Conservation (phyloP, 768 basidiomycete genomes). For the Gloeopeniophorella convolvens region DNA sequence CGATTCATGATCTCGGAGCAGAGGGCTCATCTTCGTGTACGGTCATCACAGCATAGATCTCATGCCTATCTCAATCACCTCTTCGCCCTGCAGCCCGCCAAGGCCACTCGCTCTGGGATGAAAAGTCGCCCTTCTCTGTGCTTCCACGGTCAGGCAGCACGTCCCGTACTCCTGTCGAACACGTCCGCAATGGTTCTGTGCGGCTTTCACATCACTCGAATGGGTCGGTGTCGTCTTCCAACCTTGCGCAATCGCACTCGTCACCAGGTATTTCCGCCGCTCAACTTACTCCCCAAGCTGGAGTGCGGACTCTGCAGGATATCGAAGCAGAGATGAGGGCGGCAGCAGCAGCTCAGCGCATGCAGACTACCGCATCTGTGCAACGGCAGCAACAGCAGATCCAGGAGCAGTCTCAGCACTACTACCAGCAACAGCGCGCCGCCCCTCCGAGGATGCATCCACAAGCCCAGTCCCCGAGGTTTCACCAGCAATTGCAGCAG, state of each 20-base stretch:
- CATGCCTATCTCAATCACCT: slow-evolving; percentile 26
- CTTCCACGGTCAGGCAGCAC: slow-evolving; percentile 37
- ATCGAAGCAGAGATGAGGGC: slow-evolving; percentile 82
- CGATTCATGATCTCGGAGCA: slow-evolving; percentile 10
- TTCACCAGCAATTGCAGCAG: slow-evolving; percentile 70
- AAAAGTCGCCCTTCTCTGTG: slow-evolving; percentile 69
- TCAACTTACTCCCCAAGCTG: slow-evolving; percentile 27
- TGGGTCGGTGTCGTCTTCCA: slow-evolving; percentile 16
- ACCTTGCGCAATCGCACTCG: slow-evolving; percentile 12
- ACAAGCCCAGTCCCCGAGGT: slow-evolving; percentile 71
- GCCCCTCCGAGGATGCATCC: slow-evolving; percentile 73
- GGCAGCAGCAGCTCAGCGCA: slow-evolving; percentile 33
- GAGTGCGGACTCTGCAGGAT: slow-evolving; percentile 58
- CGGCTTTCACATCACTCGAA: slow-evolving; percentile 12
- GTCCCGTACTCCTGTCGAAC: slow-evolving; percentile 22
- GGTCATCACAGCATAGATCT: slow-evolving; percentile 21
- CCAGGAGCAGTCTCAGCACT: slow-evolving; percentile 30
- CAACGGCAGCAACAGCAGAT: slow-evolving; percentile 35
- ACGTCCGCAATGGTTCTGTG: slow-evolving; percentile 23
- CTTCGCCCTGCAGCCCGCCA: slow-evolving; percentile 40
- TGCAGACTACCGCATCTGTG: slow-evolving; percentile 20
- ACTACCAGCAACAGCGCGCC: slow-evolving; percentile 40
- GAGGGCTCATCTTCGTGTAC: slow-evolving; percentile 25
- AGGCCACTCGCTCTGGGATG: slow-evolving; percentile 75
- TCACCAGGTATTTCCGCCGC: slow-evolving; percentile 12